These are phyloP conservation scores for Aspergillus versicolor DNA, from an alignment of 2,329 filamentous ascomycete genomes.

Conservation along the genomic window DNA sequence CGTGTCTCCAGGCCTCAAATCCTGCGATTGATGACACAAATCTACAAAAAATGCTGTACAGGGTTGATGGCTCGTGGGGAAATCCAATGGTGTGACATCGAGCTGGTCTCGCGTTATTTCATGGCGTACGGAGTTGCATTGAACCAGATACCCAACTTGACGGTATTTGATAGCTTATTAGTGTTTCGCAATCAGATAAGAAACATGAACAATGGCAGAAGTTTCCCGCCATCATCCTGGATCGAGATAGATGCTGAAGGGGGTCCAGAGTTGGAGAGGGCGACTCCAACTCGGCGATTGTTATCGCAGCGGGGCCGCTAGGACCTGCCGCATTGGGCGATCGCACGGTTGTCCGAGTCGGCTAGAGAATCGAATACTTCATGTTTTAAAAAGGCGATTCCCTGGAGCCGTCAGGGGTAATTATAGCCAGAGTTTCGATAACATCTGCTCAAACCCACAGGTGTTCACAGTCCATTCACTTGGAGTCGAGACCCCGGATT, in stretches of 20 bases:
- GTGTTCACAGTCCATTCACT: too few relatives aligned
- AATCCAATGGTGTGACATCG: neutral
- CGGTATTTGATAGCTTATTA: neutral
- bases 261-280: neutral
- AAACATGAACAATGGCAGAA: neutral
- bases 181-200: neutral
- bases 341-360: neutral
- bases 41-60: neutral
- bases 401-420: too few relatives aligned
- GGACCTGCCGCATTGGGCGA: slow-evolving; percentile 20
- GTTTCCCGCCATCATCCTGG: neutral
- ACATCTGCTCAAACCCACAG: neutral
- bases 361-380: neutral
- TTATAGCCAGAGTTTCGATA: neutral
- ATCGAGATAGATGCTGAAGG: neutral
- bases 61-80: neutral
- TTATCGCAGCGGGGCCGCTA: slow-evolving; percentile 8
- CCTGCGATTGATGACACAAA: neutral
- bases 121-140: too few relatives aligned
- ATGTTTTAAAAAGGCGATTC: neutral
- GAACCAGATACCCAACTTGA: too few relatives aligned
- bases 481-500: neutral
- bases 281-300: neutral
- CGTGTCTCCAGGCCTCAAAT: neutral
- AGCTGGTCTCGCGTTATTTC: neutral